Conservation (phyloP, 768 basidiomycete species). For the Suillus plorans region DNA sequence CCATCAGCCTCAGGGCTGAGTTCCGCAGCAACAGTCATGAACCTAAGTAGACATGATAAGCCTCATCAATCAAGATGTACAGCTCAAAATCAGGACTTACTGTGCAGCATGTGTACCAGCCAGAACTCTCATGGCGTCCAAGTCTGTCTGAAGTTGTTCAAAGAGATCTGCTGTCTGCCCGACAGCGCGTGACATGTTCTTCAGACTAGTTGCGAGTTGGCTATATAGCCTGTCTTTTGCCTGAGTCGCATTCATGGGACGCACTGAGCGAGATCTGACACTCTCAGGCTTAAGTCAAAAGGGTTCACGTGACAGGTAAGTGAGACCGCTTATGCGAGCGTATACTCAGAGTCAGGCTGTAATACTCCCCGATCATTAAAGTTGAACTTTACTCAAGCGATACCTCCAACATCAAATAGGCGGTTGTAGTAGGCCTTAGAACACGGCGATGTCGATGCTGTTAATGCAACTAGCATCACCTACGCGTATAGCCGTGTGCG, state of each 20-base stretch:
- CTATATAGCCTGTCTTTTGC: constrained; percentile 81
- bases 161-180: constrained; percentile 75
- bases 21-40: constrained; percentile 51
- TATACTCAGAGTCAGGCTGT: too few relatives aligned
- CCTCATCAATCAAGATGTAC: not conserved
- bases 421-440: not conserved
- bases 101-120: constrained; percentile 81
- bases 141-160: constrained; percentile 71
- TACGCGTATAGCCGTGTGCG: too few relatives aligned
- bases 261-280: not conserved
- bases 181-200: constrained; percentile 65
- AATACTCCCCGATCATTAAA: too few relatives aligned
- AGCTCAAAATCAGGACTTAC: constrained; percentile 41
- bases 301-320: too few relatives aligned
- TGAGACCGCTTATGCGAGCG: too few relatives aligned
- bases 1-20: constrained; percentile 29
- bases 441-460: not conserved
- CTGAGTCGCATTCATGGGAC: constrained; percentile 58
- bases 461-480: not conserved
- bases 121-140: constrained; percentile 77
- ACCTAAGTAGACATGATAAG: constrained; percentile 30
- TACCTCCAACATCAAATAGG: not conserved
- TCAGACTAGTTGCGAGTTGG: constrained; percentile 69
- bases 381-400: too few relatives aligned
- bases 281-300: not conserved